Evolutionary conservation across 2,329 filamentous ascomycete species (phyloP).

Genomic region (Zalaria obscura): DNA sequence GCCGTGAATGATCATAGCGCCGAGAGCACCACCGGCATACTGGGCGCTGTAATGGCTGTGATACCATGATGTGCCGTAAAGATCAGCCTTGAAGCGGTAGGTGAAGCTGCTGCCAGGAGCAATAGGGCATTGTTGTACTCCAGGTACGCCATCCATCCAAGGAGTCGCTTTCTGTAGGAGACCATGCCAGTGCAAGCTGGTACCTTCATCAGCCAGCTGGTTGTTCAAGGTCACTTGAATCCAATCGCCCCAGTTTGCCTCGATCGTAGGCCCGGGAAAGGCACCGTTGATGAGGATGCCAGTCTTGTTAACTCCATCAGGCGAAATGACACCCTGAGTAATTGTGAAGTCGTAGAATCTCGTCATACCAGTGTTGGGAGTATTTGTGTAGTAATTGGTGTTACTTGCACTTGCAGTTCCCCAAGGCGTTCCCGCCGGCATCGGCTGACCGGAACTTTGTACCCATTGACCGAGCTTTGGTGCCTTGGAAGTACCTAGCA

Average conservation of each 20-base stretch:
- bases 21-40: conserved; percentile 25
- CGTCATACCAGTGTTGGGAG: conserved; percentile 20
- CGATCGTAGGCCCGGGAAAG: conserved; percentile 8
- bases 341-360: conserved; percentile 19
- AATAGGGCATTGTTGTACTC: conserved; percentile 32
- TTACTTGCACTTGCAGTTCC: conserved; percentile 13
- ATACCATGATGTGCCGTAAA: conserved; percentile 27
- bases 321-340: conserved; percentile 13
- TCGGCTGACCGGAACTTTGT: conserved; percentile 8
- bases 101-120: conserved; percentile 21
- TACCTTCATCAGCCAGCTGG: conserved; percentile 23
- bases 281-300: conserved; percentile 9
- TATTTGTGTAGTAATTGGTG: conserved; percentile 15
- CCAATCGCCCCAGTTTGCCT: conserved; percentile 16
- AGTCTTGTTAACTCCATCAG: conserved; percentile 17
- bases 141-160: conserved; percentile 33
- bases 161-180: conserved; percentile 38
- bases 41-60: conserved; percentile 25
- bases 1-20: conserved; percentile 29
- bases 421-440: conserved; percentile 14
- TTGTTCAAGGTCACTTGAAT: conserved; percentile 21
- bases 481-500: conserved; percentile 8
- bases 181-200: conserved; percentile 36
- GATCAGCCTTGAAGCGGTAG: conserved; percentile 24
- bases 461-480: conserved; percentile 9